A percentile compares a stretch with the other conserved stretches of the same genome.
Conservation (phyloP, 345 rosid genomes). For the Pelargonium nanum region DNA sequence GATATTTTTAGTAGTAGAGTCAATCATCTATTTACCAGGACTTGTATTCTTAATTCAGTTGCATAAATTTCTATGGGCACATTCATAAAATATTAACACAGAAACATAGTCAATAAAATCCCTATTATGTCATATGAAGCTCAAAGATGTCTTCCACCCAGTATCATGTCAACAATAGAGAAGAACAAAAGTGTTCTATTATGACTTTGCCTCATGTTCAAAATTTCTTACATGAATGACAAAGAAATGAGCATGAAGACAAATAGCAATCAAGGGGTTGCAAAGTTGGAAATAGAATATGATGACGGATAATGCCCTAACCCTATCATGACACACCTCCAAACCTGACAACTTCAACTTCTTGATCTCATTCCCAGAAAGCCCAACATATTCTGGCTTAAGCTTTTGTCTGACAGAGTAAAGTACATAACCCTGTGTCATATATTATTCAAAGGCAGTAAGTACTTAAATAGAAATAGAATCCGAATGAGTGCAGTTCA, state of each 20-base stretch:
- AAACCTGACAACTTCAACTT: slow-evolving; percentile 69
- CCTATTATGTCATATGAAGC: background rate
- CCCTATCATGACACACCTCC: slow-evolving; percentile 46
- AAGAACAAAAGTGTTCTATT: background rate
- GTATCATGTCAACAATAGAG: background rate
- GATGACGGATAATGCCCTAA: slow-evolving; percentile 4
- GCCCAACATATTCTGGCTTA: slow-evolving; percentile 66
- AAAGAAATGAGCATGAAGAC: background rate
- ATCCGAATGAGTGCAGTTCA: slow-evolving; percentile 2
- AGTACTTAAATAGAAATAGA: background rate
- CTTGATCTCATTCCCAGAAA: slow-evolving; percentile 59
- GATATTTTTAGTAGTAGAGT: background rate
- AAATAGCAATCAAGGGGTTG: background rate
- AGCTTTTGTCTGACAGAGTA: slow-evolving; percentile 68
- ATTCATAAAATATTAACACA: too few species aligned
- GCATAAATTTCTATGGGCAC: background rate
- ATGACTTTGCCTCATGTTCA: background rate
- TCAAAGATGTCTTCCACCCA: background rate
- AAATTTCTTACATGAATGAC: background rate
- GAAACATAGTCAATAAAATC: background rate
- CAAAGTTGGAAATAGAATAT: background rate
- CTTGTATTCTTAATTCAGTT: background rate
- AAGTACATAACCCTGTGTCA: slow-evolving; percentile 73
- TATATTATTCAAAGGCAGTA: slow-evolving; percentile 1
- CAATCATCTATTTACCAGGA: background rate